These are phyloP conservation scores for Leishmania tarentolae DNA, from an alignment of 208 protist genomes.

Conservation along the genomic window DNA sequence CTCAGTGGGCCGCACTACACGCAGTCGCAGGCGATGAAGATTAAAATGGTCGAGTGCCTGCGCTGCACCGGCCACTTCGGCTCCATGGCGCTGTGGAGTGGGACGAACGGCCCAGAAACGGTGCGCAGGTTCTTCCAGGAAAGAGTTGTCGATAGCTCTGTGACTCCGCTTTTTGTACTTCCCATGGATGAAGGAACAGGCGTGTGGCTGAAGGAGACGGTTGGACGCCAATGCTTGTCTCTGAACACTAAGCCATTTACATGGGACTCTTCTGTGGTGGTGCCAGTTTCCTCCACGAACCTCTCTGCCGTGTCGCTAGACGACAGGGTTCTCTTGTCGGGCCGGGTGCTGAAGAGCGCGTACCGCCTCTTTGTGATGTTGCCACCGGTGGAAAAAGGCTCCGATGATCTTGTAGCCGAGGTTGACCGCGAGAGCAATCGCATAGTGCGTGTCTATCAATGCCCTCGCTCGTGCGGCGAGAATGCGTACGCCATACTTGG, in stretches of 20 bases:
- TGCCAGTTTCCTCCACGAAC: constrained; percentile 30
- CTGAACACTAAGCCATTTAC: constrained; percentile 46
- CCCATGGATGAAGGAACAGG: constrained; percentile 89
- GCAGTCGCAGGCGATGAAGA: constrained; percentile 48
- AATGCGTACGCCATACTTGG: constrained; percentile 70
- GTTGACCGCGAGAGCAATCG: constrained; percentile 55
- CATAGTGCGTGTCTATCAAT: constrained; percentile 75
- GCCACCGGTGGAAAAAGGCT: constrained; percentile 52
- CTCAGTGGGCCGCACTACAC: constrained; percentile 58
- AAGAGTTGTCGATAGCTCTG: constrained; percentile 26
- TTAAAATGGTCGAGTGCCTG: constrained; percentile 51
- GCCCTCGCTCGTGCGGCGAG: constrained; percentile 54
- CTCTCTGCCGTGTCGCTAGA: constrained; percentile 44
- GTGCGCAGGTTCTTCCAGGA: constrained; percentile 34
- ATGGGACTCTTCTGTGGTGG: constrained; percentile 62
- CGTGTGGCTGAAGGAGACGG: constrained; percentile 83
- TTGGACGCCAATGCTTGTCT: constrained; percentile 35
- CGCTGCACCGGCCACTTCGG: constrained; percentile 67
- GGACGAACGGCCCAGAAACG: constrained; percentile 22
- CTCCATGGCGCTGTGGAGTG: constrained; percentile 59
- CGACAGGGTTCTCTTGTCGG: constrained; percentile 39
- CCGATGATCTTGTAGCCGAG: constrained; percentile 69
- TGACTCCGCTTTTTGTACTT: constrained; percentile 57
- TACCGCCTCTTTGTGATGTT: constrained; percentile 67
- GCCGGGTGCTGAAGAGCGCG: constrained; percentile 61